Evolutionary conservation across 805 yeast genomes (phyloP).

Genomic region (Pichia eremophila): DNA sequence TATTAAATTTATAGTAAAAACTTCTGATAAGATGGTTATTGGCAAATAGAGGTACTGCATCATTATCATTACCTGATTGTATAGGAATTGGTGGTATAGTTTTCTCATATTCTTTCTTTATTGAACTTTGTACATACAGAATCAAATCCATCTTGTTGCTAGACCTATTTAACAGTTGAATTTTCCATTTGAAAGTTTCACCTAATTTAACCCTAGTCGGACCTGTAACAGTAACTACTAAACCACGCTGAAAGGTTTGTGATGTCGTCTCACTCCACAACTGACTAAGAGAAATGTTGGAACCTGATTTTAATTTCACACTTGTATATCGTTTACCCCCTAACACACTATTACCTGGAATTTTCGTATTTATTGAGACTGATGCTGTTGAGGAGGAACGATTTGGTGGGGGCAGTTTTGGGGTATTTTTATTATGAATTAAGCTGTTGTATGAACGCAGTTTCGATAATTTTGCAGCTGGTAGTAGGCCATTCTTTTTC

Average conservation of each 20-base stretch:
- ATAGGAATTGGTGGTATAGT: constrained; percentile 29
- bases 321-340: constrained; percentile 10
- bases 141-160: constrained; percentile 41
- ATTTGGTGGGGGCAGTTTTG: constrained; percentile 3
- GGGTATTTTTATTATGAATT: constrained; percentile 17
- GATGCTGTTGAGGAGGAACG: neutral
- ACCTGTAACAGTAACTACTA: constrained; percentile 48
- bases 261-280: constrained; percentile 10
- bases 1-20: constrained; percentile 30
- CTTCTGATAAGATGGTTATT: constrained; percentile 20
- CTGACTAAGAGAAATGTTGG: constrained; percentile 13
- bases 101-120: constrained; percentile 27
- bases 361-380: neutral
- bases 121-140: constrained; percentile 33
- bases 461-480: constrained; percentile 14
- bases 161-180: constrained; percentile 58
- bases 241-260: constrained; percentile 6
- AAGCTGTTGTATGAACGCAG: constrained; percentile 8
- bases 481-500: neutral
- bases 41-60: constrained; percentile 23
- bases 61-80: constrained; percentile 15
- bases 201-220: constrained; percentile 53
- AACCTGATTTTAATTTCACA: constrained; percentile 14
- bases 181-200: constrained; percentile 48
- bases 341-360: neutral